Evolutionary conservation across 257 asterid species (phyloP), one percentile per base, ranked within the genome.

Genomic region (Nicotiana tabacum): DNA sequence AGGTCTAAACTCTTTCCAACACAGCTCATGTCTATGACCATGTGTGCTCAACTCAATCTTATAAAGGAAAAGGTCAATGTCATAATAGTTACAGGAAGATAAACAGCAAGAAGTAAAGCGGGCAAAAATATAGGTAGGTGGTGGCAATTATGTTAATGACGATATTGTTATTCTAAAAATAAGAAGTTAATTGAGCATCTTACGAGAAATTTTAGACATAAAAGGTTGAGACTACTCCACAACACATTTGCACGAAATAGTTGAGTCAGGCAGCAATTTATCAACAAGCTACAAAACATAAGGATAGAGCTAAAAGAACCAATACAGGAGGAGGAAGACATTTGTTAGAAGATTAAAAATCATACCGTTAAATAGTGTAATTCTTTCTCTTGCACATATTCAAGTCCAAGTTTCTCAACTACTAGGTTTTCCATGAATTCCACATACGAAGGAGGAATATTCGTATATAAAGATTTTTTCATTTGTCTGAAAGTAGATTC

Each of bases 211-310:
- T 32, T 27, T 12, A 16, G 6, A 7, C 30, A 35, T 35, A 35
- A 48, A 48, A 48, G 55, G 55, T 7, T 48, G 12, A 48, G 55
- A 48, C 10, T 48, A 48, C 1, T 9, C 51, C 81, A 82, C 78
- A 13, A 69, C 70, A 84, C 93, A 91, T 84, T 90, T 91, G 87
- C 93, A 90, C 56, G 85, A 79, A 84, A 90, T 60, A 46, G 90
- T 88, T 72, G 85, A 85, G 66, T 83, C 86, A 66, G 92, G 85
- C 48, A 18, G 79, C 83, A 35, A 81, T 48, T 82, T 87, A 85
- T 91, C 90, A 37, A 86, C 84, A 39, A 89, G 78, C 92, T 90
- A 43, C 43, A 74, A 10, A 68, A 35, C 60, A 84, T 33, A 68
- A 77, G 80, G 77, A 37, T 37, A 37, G 43, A 35, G 83, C 55